Evolutionary conservation across 768 basidiomycete species (phyloP).

Genomic region (Kwoniella europaea): DNA sequence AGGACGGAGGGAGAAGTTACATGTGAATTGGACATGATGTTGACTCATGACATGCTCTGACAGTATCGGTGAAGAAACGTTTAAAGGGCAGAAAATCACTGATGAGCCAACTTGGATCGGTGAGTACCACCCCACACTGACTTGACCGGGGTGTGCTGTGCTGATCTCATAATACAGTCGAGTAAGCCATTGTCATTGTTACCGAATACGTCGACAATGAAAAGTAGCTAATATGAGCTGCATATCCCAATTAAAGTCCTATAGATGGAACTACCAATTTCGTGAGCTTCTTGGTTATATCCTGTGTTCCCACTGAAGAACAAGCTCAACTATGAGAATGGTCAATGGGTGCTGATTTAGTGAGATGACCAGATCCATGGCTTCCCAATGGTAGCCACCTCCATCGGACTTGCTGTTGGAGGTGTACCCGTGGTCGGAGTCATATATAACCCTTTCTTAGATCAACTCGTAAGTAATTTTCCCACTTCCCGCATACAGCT

Average conservation of each 20-base stretch:
- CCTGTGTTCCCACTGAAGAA: too few relatives aligned
- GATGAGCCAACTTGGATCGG: slow-evolving; percentile 94
- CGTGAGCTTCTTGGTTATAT: slow-evolving; percentile 26
- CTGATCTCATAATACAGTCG: slow-evolving; percentile 23
- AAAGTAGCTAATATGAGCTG: too few relatives aligned
- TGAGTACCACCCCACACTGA: slow-evolving; percentile 63
- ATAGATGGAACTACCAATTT: slow-evolving; percentile 57
- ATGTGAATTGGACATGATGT: too few relatives aligned
- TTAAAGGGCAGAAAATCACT: slow-evolving; percentile 68
- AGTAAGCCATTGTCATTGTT: too few relatives aligned
- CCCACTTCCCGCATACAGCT: not conserved
- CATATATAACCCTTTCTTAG: slow-evolving; percentile 89
- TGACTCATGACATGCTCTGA: not conserved
- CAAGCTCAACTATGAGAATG: too few relatives aligned
- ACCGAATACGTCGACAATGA: not conserved
- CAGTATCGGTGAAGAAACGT: slow-evolving; percentile 94
- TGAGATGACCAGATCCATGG: slow-evolving; percentile 59
- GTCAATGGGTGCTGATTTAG: not conserved
- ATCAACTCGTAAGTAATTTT: slow-evolving; percentile 68
- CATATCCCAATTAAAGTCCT: slow-evolving; percentile 26
- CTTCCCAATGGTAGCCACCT: slow-evolving; percentile 81
- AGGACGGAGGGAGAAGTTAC: too few relatives aligned
- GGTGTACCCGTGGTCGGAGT: slow-evolving; percentile 85
- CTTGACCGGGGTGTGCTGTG: slow-evolving; percentile 1
- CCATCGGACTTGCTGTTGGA: slow-evolving; percentile 83